phyloP scores from a whole-genome alignment of 2,329 filamentous ascomycete genomes.

The Cytospora chrysosperma region DNA sequence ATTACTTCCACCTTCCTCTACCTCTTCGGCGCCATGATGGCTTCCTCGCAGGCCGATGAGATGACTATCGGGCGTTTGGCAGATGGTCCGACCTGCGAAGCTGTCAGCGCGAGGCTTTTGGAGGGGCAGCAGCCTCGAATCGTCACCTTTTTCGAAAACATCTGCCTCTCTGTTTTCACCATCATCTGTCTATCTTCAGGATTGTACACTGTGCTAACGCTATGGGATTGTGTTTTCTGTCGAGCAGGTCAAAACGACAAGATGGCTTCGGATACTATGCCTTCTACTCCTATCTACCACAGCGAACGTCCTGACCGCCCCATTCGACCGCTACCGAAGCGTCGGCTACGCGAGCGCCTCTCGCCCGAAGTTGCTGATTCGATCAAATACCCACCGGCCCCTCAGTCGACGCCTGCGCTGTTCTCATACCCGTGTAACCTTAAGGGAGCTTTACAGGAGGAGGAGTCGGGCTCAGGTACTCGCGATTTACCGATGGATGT shows the following conservation, averaged over 20 bases:
- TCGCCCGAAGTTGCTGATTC: slow-evolving; percentile 80
- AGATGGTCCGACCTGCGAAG: not conserved
- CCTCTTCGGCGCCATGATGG: slow-evolving; percentile 1
- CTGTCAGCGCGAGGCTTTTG: not conserved
- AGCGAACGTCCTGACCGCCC: slow-evolving; percentile 69
- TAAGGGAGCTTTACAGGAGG: slow-evolving; percentile 36
- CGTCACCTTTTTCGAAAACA: not conserved
- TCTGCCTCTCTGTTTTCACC: not conserved
- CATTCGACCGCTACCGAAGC: slow-evolving; percentile 88
- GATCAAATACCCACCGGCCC: slow-evolving; percentile 78
- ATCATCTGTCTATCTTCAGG: slow-evolving; percentile 15
- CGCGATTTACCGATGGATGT: slow-evolving; percentile 34
- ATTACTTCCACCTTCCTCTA: not conserved
- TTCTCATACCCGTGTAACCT: slow-evolving; percentile 71
- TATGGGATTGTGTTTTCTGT: slow-evolving; percentile 27
- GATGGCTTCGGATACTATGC: slow-evolving; percentile 73
- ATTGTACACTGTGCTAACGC: slow-evolving; percentile 33
- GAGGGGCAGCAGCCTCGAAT: slow-evolving; percentile 2
- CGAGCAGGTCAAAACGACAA: slow-evolving; percentile 45
- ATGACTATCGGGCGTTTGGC: not conserved
- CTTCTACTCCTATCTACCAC: slow-evolving; percentile 60
- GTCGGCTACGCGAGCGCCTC: slow-evolving; percentile 81
- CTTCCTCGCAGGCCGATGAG: not conserved
- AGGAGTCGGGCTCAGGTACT: slow-evolving; percentile 41
- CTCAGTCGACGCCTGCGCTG: slow-evolving; percentile 68